Evolutionary conservation across 176 grass and related monocot genomes (phyloP), one percentile per base, ranked within the genome.

Genomic region (Avena atlantica): DNA sequence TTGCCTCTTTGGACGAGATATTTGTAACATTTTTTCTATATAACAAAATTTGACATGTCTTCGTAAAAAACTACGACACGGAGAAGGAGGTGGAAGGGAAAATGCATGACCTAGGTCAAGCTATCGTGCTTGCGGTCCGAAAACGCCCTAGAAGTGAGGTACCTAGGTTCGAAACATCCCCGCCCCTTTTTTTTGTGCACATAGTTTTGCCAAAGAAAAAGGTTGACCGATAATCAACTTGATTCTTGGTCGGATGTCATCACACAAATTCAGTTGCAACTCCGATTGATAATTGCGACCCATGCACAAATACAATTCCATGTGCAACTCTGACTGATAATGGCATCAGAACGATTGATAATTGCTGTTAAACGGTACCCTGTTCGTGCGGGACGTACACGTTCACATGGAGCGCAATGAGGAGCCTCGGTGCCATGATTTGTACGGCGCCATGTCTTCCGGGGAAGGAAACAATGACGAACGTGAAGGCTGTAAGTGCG

Each of bases 381-480:
- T 73, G 59, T n/a, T 29, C 36, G 31, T 70, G 89, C 10, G 75
- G 61, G 40, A 67, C 51, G 85, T 84, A 87, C 89, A 58, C 58
- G 67, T 55, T 80, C 76, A 84, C 85, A 84, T 91, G 89, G 68
- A 79, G 14, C 50, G 60, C 12, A 60, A 80, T 76, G 85, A 79
- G 80, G 45, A 81, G 5, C 78, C 61, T 23, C 55, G 49, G 85
- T 76, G 67, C n/a, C 53, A 72, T 83, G 74, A 87, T 84, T 87
- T 74, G 85, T 40, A 87, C 85, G 89, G 78, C 60, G 67, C 67
- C 80, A 68, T 80, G 85, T 80, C 61, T 79, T 80, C 81, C 81
- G 75, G 85, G 58, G 58, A 87, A 20, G 52, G n/a, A 51, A 79
- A 65, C 63, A 53, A 14, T 37, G 14, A 3, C 27, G 52, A 55